Evolutionary conservation across 768 basidiomycete genomes (phyloP).

Genomic region (Asterophora lycoperdoides): DNA sequence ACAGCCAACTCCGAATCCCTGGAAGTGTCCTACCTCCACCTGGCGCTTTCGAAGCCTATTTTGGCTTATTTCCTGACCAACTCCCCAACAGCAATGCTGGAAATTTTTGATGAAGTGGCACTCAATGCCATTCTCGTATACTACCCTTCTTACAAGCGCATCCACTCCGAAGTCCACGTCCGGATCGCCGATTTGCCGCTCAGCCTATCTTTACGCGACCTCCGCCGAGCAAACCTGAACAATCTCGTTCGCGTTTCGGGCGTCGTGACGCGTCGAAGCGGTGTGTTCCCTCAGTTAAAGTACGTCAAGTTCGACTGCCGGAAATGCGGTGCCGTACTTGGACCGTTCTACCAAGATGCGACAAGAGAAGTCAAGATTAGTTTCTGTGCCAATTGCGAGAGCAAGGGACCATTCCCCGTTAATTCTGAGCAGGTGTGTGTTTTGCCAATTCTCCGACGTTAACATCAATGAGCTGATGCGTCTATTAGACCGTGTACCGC

Average conservation of each 20-base stretch:
- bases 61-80: slow-evolving; percentile 97
- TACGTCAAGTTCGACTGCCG: slow-evolving; percentile 98
- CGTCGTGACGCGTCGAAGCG: slow-evolving; percentile 91
- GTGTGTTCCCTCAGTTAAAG: slow-evolving; percentile 99
- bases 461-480: too few relatives aligned
- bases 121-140: slow-evolving; percentile 91
- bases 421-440: slow-evolving; percentile 86
- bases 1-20: slow-evolving; percentile 95
- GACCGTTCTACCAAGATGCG: slow-evolving; percentile 98
- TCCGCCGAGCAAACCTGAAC: slow-evolving; percentile 89
- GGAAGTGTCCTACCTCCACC: slow-evolving; percentile 95
- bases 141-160: slow-evolving; percentile 94
- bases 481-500: slow-evolving; percentile 82
- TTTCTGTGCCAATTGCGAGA: slow-evolving; percentile 92
- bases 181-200: slow-evolving; percentile 93
- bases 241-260: slow-evolving; percentile 93
- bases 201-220: slow-evolving; percentile 85
- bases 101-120: slow-evolving; percentile 94
- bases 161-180: slow-evolving; percentile 97
- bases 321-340: slow-evolving; percentile 90
- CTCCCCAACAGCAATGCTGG: slow-evolving; percentile 87
- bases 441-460: too few relatives aligned
- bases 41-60: slow-evolving; percentile 88
- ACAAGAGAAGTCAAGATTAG: slow-evolving; percentile 91
- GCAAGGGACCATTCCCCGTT: slow-evolving; percentile 91